Base-by-base conservation (phyloP, 2,329 filamentous ascomycete species). In the Arthrocladium fulminans region DNA sequence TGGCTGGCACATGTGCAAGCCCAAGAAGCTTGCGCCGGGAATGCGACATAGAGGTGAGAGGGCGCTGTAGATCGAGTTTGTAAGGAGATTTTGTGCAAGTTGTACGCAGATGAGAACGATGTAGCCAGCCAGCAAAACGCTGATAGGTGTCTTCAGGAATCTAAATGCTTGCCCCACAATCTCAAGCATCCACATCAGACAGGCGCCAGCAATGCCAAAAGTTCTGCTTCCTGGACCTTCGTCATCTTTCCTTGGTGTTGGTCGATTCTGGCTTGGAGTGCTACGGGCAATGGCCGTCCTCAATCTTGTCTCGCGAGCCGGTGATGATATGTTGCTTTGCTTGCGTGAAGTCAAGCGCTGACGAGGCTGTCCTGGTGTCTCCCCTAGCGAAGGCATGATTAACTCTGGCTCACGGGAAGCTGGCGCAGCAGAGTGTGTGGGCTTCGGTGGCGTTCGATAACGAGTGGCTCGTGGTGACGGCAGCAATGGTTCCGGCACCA, bases 31-130 rank as follows among this genome's bases (percentile, higher is more conserved):
- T 1, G 69, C 73, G 25, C 83, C 83, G 0, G 86, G 86, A 1
- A 90, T 67, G 17, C 76, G 74, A 60, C 86, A 89, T 17, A 89
- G 56, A 0, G 85, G 84, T 1, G 81, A 80, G 2, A 89, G 64
- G 0, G 82, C 80, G 8, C 74, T 67, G 41, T 74, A 73, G 47
- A 84, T 64, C 1, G 79, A 83, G 41, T 72, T 72, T 13, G 77
- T 80, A 24, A 84, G 63, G 60, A 83, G 74, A 59, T 80, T 83
- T 39, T 77, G 74, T 1, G 76, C 69, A 19, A 85, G 66, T 32
- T 82, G 75, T 42, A 79, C 62, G 17, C 75, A 69, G 42, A 80
- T 79, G 23, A 80, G 69, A 29, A 77, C 69, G 10, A 86, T 63
- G 59, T 83, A 83, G 38, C 80, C 61, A 10, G 82, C 74, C 10